Conservation (phyloP, 345 rosid genomes). For the Eucalyptus caleyi region DNA sequence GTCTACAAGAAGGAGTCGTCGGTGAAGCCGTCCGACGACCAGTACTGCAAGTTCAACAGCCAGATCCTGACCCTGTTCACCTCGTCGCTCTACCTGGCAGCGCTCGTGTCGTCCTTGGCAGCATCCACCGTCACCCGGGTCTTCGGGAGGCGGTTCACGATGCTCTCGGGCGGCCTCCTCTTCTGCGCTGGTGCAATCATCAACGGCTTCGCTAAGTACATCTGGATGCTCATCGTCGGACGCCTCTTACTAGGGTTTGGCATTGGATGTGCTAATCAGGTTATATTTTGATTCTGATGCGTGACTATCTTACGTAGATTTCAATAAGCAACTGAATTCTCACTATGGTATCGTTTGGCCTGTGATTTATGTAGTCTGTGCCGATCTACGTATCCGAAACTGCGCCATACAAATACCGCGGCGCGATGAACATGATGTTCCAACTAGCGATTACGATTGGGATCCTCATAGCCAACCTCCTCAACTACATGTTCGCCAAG, state of each 20-base stretch:
- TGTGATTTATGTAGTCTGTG: background rate
- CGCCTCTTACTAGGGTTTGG: conserved; percentile 19
- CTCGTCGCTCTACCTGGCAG: conserved; percentile 23
- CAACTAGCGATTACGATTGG: conserved; percentile 18
- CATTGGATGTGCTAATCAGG: conserved; percentile 28
- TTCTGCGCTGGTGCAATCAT: conserved; percentile 12
- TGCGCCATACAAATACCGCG: conserved; percentile 13
- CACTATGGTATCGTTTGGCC: background rate
- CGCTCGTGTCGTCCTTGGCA: conserved; percentile 3
- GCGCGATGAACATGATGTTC: conserved; percentile 13
- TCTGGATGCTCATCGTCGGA: conserved; percentile 19
- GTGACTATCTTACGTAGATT: background rate
- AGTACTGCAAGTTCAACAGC: conserved; percentile 20
- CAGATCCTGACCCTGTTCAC: conserved; percentile 24
- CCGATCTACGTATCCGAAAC: conserved; percentile 28
- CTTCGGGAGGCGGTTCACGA: conserved; percentile 5
- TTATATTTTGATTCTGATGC: background rate
- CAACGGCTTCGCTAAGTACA: conserved; percentile 5
- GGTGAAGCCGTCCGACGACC: conserved; percentile 8
- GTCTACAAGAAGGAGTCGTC: conserved; percentile 11
- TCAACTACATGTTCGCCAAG: conserved; percentile 8
- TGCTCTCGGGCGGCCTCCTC: conserved; percentile 5
- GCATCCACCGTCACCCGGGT: background rate
- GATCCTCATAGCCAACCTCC: conserved; percentile 9
- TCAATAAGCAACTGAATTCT: background rate